Conservation (phyloP, 2,329 filamentous ascomycete genomes). For the Zelopaecilomyces penicillatus region DNA sequence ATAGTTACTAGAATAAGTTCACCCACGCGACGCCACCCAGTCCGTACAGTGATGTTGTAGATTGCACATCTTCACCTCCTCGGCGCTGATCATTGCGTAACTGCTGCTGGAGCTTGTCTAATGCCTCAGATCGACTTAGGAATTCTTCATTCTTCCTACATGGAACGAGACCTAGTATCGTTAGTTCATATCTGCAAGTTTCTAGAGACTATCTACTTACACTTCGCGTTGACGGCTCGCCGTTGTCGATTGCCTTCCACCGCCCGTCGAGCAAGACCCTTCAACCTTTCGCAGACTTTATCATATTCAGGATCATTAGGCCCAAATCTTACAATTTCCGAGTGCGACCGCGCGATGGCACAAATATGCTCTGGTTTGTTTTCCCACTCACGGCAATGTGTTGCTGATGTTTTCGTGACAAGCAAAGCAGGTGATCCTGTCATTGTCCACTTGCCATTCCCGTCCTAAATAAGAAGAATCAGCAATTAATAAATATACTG, state of each 20-base stretch:
- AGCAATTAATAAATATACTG: constrained; percentile 1
- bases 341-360: constrained; percentile 11
- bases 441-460: constrained; percentile 15
- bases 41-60: constrained; percentile 5
- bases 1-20: neutral
- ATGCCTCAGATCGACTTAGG: constrained; percentile 1
- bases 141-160: constrained; percentile 8
- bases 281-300: neutral
- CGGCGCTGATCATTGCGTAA: constrained; percentile 1
- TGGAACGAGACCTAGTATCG: constrained; percentile 9
- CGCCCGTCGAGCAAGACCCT: constrained; percentile 5
- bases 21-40: constrained; percentile 6
- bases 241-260: neutral
- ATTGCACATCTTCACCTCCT: neutral
- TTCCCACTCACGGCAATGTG: constrained; percentile 16
- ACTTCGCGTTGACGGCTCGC: constrained; percentile 1
- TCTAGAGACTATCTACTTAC: constrained; percentile 4
- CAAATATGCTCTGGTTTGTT: constrained; percentile 14
- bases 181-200: neutral
- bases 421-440: constrained; percentile 13
- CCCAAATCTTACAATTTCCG: constrained; percentile 19
- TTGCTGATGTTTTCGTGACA: constrained; percentile 17
- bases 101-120: constrained; percentile 3
- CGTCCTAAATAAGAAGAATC: constrained; percentile 6
- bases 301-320: constrained; percentile 8